Percentiles rank a stretch among this genome's conserved stretches.
phyloP scores from a whole-genome alignment of 768 basidiomycete genomes.

The Pseudohyphozyma bogoriensis region DNA sequence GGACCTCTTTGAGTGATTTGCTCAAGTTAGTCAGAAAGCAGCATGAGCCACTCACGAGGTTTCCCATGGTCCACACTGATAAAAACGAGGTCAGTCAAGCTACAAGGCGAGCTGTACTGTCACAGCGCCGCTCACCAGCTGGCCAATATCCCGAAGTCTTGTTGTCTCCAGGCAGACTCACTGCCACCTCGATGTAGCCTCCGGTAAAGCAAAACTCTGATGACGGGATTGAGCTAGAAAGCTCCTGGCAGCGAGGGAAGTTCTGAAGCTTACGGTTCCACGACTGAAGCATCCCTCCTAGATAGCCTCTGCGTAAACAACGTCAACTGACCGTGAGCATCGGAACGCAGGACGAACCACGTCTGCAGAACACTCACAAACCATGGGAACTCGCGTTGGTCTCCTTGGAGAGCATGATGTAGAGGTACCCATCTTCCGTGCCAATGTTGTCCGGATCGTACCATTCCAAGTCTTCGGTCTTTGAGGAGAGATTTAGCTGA shows the following conservation, averaged over 20 bases:
- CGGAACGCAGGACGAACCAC: not conserved
- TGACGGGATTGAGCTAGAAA: too few relatives aligned
- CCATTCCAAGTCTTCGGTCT: slow-evolving; percentile 34
- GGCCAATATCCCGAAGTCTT: slow-evolving; percentile 13
- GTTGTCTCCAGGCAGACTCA: slow-evolving; percentile 4
- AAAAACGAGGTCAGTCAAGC: too few relatives aligned
- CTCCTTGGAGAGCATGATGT: slow-evolving; percentile 11
- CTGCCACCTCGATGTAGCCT: slow-evolving; percentile 22
- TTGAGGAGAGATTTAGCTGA: not conserved
- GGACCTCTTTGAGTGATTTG: too few relatives aligned
- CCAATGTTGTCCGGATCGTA: slow-evolving; percentile 40
- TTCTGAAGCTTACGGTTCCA: slow-evolving; percentile 15
- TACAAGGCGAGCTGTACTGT: too few relatives aligned
- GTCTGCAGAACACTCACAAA: not conserved
- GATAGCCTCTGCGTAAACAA: too few relatives aligned
- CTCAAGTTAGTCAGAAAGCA: too few relatives aligned
- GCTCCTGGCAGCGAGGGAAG: too few relatives aligned
- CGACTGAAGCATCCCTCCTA: slow-evolving; percentile 28
- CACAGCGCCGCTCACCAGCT: too few relatives aligned
- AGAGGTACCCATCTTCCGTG: slow-evolving; percentile 37
- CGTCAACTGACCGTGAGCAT: slow-evolving; percentile 8
- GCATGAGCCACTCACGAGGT: too few relatives aligned
- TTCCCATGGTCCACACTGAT: slow-evolving; percentile 31
- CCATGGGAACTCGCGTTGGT: slow-evolving; percentile 44
- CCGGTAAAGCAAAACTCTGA: slow-evolving; percentile 30